phyloP scores from a whole-genome alignment of 306 rosid genomes.

The Benincasa hispida region DNA sequence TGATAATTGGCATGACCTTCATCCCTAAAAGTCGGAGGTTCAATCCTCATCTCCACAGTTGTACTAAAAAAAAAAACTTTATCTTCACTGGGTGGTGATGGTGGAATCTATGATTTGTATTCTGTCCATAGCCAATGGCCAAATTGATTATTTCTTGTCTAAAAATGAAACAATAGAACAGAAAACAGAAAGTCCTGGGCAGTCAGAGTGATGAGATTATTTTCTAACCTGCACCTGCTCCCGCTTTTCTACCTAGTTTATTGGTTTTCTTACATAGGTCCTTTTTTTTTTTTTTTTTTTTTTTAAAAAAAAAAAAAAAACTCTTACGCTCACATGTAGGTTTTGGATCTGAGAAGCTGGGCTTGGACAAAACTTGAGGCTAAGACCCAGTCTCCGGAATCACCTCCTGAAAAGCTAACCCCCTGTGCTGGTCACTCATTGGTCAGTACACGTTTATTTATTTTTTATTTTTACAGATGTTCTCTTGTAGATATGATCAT shows the following conservation, averaged over 20 bases:
- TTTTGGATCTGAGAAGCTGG: slow-evolving; percentile 86
- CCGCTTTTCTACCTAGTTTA: background rate
- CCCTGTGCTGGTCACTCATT: slow-evolving; percentile 91
- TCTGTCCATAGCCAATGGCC: background rate
- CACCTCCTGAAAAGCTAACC: slow-evolving; percentile 31
- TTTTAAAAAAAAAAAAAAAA: too few relatives aligned
- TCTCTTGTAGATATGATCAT: background rate
- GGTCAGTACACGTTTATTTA: slow-evolving; percentile 39
- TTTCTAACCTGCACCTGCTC: background rate
- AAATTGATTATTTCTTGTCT: background rate
- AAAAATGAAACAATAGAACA: background rate
- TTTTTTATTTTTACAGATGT: background rate
- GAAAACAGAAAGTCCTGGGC: slow-evolving; percentile 1
- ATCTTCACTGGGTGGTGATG: background rate
- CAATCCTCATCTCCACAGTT: too few relatives aligned
- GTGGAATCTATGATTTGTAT: background rate
- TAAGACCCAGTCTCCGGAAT: slow-evolving; percentile 37
- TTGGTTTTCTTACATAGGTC: background rate
- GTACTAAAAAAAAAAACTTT: background rate
- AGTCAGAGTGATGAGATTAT: background rate
- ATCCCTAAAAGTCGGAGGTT: too few relatives aligned
- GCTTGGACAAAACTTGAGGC: slow-evolving; percentile 71
- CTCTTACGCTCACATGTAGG: slow-evolving; percentile 29
- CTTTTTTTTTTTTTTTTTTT: too few relatives aligned
- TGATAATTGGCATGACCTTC: too few relatives aligned